Evolutionary conservation across 2,329 filamentous ascomycete species (phyloP).

Genomic region (Cryphonectria japonica): DNA sequence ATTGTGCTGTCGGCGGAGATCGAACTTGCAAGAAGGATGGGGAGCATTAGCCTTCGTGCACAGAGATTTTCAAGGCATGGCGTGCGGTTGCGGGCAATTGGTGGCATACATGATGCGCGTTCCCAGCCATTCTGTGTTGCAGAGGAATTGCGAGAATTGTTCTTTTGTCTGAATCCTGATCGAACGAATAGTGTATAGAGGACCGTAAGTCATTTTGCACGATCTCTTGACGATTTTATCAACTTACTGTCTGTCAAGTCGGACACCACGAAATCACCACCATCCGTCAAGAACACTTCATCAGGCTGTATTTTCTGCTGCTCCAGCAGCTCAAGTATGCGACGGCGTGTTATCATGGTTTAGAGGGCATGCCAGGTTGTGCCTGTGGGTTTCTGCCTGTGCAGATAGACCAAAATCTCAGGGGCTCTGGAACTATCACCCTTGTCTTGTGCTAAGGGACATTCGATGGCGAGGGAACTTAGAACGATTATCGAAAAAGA

Average conservation of each 20-base stretch:
- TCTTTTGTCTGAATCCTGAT: not conserved
- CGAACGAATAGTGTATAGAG: not conserved
- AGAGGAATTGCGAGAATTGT: not conserved
- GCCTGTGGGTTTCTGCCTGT: not conserved
- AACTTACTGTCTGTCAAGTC: slow-evolving; percentile 17
- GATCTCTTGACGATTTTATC: not conserved
- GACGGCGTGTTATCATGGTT: not conserved
- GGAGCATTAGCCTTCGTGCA: not conserved
- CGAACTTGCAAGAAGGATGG: slow-evolving; percentile 1
- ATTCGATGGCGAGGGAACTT: not conserved
- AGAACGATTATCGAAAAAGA: not conserved
- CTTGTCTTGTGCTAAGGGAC: not conserved
- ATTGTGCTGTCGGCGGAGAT: slow-evolving; percentile 25
- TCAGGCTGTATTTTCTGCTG: slow-evolving; percentile 13
- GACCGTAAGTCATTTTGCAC: not conserved
- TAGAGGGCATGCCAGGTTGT: not conserved
- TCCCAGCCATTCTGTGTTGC: not conserved
- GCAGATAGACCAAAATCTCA: not conserved
- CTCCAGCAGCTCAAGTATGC: slow-evolving; percentile 7
- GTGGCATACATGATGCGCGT: slow-evolving; percentile 23
- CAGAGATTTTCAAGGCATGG: not conserved
- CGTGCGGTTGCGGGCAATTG: not conserved
- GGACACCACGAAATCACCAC: slow-evolving; percentile 17
- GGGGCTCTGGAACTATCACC: not conserved
- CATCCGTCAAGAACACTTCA: slow-evolving; percentile 14